These are phyloP conservation scores for Anthracocystis walkeri DNA, from an alignment of 1,284 basidiomycete species.

Conservation along the genomic window DNA sequence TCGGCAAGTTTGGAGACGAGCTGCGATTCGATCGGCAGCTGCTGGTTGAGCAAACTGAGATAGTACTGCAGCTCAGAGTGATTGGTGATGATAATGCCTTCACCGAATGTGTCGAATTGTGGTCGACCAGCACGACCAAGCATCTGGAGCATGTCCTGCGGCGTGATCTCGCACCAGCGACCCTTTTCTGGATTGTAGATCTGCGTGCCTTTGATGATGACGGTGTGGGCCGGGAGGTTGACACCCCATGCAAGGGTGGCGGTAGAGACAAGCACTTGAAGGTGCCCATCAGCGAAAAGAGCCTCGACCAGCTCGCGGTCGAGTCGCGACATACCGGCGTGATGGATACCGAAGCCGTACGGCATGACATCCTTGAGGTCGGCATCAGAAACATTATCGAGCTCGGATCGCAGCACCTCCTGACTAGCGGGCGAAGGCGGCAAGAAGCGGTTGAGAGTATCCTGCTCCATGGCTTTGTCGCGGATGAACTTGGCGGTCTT, in stretches of 20 bases:
- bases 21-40: conserved; percentile 90
- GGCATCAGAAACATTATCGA: conserved; percentile 83
- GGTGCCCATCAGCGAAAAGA: conserved; percentile 89
- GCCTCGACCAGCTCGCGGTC: conserved; percentile 95
- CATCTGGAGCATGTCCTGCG: conserved; percentile 98
- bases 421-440: conserved; percentile 60
- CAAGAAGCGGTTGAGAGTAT: conserved; percentile 94
- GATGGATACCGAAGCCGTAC: conserved; percentile 97
- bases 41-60: conserved; percentile 66
- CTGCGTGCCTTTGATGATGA: conserved; percentile 99
- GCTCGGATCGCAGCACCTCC: conserved; percentile 74
- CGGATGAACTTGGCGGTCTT: conserved; percentile 96
- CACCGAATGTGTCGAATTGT: conserved; percentile 96
- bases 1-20: conserved; percentile 92
- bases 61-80: conserved; percentile 98
- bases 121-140: conserved; percentile 96
- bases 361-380: conserved; percentile 91
- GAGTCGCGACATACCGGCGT: conserved; percentile 97
- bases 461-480: conserved; percentile 95
- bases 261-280: conserved; percentile 96
- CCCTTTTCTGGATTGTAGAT: conserved; percentile 99
- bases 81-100: conserved; percentile 99
- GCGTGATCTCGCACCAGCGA: conserved; percentile 93
- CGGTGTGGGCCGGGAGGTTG: conserved; percentile 95
- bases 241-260: conserved; percentile 99